Evolutionary conservation across 306 rosid species (phyloP).

Genomic region (Prosopis cineraria): DNA sequence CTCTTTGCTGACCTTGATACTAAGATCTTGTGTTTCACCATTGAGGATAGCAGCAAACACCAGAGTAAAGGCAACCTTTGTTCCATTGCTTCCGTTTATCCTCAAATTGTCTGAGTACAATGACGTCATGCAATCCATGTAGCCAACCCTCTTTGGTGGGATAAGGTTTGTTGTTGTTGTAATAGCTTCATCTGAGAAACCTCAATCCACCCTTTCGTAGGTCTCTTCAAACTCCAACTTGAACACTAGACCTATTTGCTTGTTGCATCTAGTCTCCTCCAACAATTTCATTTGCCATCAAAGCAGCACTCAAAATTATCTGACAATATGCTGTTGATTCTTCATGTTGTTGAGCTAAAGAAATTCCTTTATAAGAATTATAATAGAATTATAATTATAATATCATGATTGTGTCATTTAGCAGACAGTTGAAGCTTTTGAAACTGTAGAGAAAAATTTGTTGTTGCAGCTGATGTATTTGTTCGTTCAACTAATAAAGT

Average conservation of each 20-base stretch:
- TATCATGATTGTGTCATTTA: background rate
- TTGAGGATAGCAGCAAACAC: background rate
- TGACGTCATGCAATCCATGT: too few species aligned
- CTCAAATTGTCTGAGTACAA: background rate
- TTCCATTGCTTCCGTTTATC: background rate
- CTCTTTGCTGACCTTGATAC: background rate
- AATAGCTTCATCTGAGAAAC: background rate
- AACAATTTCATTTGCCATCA: background rate
- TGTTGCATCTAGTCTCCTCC: background rate
- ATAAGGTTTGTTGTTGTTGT: too few species aligned
- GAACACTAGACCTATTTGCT: background rate
- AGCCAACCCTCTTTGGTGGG: too few species aligned
- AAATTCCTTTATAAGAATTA: background rate
- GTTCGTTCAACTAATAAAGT: background rate
- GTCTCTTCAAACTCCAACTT: background rate
- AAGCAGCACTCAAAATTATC: background rate
- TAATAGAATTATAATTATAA: background rate
- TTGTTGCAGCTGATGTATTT: background rate
- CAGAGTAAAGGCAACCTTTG: background rate
- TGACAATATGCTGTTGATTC: background rate
- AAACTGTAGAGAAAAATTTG: background rate
- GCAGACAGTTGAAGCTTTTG: background rate
- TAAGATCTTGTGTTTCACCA: background rate
- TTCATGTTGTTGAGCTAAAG: background rate
- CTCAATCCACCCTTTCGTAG: background rate